Evolutionary conservation across 805 yeast species (phyloP).

Genomic region (Priceomyces castillae): DNA sequence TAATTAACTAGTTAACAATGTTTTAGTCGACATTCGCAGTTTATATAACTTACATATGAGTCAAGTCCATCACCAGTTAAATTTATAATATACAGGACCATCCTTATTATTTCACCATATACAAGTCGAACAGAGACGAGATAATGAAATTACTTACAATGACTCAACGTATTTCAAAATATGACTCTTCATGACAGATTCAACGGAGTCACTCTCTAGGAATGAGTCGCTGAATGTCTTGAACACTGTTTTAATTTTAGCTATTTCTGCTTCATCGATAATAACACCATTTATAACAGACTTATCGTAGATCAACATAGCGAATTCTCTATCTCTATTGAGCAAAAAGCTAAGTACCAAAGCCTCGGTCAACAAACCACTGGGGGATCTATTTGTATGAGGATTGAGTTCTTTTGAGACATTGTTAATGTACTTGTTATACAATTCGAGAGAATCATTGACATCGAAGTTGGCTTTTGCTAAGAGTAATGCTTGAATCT

Average conservation of each 20-base stretch:
- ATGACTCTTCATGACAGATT: conserved; percentile 32
- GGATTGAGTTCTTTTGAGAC: conserved; percentile 31
- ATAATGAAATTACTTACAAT: conserved; percentile 2
- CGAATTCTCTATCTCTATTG: conserved; percentile 52
- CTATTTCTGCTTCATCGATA: conserved; percentile 39
- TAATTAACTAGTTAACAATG: not conserved
- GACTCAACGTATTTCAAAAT: conserved; percentile 11
- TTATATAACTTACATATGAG: not conserved
- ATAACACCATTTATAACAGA: conserved; percentile 37
- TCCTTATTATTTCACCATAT: not conserved
- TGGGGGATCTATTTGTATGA: conserved; percentile 32
- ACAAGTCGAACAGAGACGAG: not conserved
- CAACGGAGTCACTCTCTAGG: conserved; percentile 35
- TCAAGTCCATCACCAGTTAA: not conserved
- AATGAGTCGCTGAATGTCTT: conserved; percentile 52
- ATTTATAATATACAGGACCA: not conserved
- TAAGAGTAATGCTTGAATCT: conserved; percentile 41
- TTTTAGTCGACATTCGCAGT: not conserved
- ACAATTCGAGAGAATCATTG: conserved; percentile 40
- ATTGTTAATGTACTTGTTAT: conserved; percentile 43
- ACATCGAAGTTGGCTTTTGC: conserved; percentile 38
- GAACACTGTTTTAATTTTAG: conserved; percentile 40
- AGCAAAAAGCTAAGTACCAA: conserved; percentile 43
- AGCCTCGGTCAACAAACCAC: conserved; percentile 47
- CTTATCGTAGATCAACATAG: conserved; percentile 48